Evolutionary conservation across 2,329 filamentous ascomycete genomes (phyloP).

Genomic region (Dothideomycetidae sp.): DNA sequence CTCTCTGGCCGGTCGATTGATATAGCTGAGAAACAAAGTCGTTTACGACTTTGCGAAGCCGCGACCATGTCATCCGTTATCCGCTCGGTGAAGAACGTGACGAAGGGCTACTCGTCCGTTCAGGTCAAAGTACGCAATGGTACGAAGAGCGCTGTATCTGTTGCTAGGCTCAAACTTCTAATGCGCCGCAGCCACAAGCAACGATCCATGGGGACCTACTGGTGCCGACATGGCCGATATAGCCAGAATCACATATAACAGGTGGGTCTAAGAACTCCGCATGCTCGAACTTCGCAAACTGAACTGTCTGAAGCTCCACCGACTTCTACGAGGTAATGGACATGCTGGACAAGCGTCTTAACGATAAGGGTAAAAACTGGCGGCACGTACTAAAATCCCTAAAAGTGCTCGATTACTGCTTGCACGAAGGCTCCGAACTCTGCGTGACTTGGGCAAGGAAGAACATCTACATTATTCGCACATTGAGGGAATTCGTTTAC

Average conservation of each 20-base stretch:
- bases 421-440: slow-evolving; percentile 91
- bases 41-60: no score
- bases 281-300: slow-evolving; percentile 4
- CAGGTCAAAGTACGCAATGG: slow-evolving; percentile 98
- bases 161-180: slow-evolving; percentile 13
- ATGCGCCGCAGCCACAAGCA: slow-evolving; percentile 67
- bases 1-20: no score
- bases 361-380: slow-evolving; percentile 99
- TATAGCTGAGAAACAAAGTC: no score
- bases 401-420: slow-evolving; percentile 93
- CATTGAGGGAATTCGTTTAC: slow-evolving; percentile 90
- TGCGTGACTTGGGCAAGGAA: slow-evolving; percentile 97
- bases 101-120: slow-evolving; percentile 91
- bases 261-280: slow-evolving; percentile 43
- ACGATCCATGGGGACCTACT: slow-evolving; percentile 95
- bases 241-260: slow-evolving; percentile 93
- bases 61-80: slow-evolving; percentile 83
- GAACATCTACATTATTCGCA: slow-evolving; percentile 98
- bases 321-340: slow-evolving; percentile 99
- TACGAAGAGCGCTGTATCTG: slow-evolving; percentile 28
- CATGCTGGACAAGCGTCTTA: slow-evolving; percentile 96
- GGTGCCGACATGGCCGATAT: slow-evolving; percentile 99
- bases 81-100: slow-evolving; percentile 96
- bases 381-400: slow-evolving; percentile 93
- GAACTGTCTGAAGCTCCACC: slow-evolving; percentile 49